phyloP scores from a whole-genome alignment of 1,284 basidiomycete genomes.

The Austroboletus novae-zelandiae region DNA sequence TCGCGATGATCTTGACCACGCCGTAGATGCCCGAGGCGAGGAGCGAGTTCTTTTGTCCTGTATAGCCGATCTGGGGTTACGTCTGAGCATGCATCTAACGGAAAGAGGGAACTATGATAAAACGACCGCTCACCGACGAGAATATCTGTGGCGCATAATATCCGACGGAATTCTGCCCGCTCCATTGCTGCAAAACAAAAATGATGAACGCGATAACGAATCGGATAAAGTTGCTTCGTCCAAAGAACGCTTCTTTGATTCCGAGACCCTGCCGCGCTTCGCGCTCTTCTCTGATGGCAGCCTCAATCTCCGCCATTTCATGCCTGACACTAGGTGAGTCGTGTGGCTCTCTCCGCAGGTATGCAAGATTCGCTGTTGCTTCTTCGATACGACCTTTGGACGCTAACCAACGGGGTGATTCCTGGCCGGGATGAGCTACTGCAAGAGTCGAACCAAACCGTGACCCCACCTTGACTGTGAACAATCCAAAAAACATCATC shows the following conservation, averaged over 20 bases:
- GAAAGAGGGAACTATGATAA: constrained; percentile 23
- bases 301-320: constrained; percentile 63
- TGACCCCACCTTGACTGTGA: constrained; percentile 56
- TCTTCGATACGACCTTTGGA: constrained; percentile 51
- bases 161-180: constrained; percentile 57
- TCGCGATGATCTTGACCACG: constrained; percentile 73
- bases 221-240: constrained; percentile 70
- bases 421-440: constrained; percentile 40
- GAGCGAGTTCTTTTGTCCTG: constrained; percentile 56
- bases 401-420: constrained; percentile 65
- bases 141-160: constrained; percentile 82
- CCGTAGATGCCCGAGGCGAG: constrained; percentile 84
- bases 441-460: constrained; percentile 16
- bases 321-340: constrained; percentile 50
- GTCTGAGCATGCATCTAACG: neutral
- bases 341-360: constrained; percentile 51
- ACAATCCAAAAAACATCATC: constrained; percentile 69
- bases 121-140: constrained; percentile 43
- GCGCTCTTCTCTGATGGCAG: constrained; percentile 62
- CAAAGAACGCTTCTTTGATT: constrained; percentile 65
- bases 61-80: constrained; percentile 56
- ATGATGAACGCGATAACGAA: constrained; percentile 54
- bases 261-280: constrained; percentile 56
- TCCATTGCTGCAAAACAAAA: constrained; percentile 60
- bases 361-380: constrained; percentile 51